These are phyloP conservation scores for Phytopythium sindhum DNA, from an alignment of 352 stramenopile genomes.

Conservation along the genomic window DNA sequence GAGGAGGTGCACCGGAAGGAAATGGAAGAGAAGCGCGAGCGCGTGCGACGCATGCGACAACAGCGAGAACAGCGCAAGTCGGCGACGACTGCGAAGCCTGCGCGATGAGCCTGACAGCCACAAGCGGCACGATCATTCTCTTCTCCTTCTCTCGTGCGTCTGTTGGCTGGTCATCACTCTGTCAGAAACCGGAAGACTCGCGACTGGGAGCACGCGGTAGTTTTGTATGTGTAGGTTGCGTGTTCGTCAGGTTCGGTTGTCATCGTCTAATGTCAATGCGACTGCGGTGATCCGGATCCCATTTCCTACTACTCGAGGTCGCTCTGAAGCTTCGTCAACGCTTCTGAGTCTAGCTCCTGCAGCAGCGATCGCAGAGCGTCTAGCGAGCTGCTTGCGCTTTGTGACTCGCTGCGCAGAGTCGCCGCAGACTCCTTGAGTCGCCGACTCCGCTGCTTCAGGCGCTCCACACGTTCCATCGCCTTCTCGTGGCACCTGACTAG, in stretches of 20 bases:
- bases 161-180: background rate
- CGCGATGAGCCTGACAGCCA: background rate
- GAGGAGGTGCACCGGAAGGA: conserved; percentile 65
- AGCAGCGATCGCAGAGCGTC: conserved; percentile 42
- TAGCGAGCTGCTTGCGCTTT: conserved; percentile 30
- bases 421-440: conserved; percentile 18
- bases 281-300: background rate
- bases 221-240: conserved; percentile 3
- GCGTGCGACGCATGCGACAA: conserved; percentile 54
- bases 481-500: conserved; percentile 10
- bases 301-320: background rate
- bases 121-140: background rate
- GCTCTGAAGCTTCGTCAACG: conserved; percentile 13
- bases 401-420: conserved; percentile 30
- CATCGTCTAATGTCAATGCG: conserved; percentile 2
- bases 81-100: conserved; percentile 14
- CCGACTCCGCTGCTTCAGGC: conserved; percentile 9
- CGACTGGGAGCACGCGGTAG: background rate
- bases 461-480: conserved; percentile 8
- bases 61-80: conserved; percentile 33
- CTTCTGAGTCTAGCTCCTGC: conserved; percentile 29
- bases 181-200: background rate
- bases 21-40: conserved; percentile 65
- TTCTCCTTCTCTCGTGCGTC: background rate
- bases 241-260: background rate